Evolutionary conservation across 2,329 filamentous ascomycete species (phyloP), one percentile per base, ranked within the genome.

Genomic region (Monosporascus sp.): DNA sequence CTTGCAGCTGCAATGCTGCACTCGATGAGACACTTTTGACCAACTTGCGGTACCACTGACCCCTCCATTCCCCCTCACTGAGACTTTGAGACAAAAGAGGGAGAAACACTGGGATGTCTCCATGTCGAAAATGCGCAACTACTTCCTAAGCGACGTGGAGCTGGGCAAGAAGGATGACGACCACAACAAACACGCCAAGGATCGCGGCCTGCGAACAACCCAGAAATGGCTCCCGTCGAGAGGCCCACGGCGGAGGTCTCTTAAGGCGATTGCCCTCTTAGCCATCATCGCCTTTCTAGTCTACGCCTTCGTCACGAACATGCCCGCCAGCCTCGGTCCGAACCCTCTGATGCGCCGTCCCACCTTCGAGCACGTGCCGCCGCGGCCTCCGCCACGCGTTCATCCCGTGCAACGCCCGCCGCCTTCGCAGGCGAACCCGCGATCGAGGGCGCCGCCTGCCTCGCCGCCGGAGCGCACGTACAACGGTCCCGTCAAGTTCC

Each of bases 401-500:
- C 36, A 27, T 14, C 27, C 41, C 14, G n/a, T 39, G 18, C 47
- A 48, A 20, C 20, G 20, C 22, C 54, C 41, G 18, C 47, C 41
- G 3, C 36, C 55, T 42, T 54, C 47, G 39, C 39, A 14, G 46
- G 52, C 38, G 37, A 54, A 31, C 51, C 52, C 20, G 31, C 31
- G 38, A 17, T 39, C 41, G 14, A 22, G 37, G 50, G 6, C 54
- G 47, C 39, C 48, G 53, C 14, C 49, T 44, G 25, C n/a, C 41
- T 27, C 54, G 38, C 34, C 50, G 34, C 50, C 42, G n/a, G 47
- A 65, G 51, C 70, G 76, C 56, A 77, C 77, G 49, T 93, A 86
- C 68, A 82, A 85, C 57, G 91, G 89, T 1, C 81, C 81, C 2
- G 77, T 95, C 60, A 82, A 76, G 61, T 92, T 90, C 65, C 81